Evolutionary conservation across 352 stramenopile genomes (phyloP), one percentile per base, ranked within the genome.

Genomic region (Globisporangium viniferum): DNA sequence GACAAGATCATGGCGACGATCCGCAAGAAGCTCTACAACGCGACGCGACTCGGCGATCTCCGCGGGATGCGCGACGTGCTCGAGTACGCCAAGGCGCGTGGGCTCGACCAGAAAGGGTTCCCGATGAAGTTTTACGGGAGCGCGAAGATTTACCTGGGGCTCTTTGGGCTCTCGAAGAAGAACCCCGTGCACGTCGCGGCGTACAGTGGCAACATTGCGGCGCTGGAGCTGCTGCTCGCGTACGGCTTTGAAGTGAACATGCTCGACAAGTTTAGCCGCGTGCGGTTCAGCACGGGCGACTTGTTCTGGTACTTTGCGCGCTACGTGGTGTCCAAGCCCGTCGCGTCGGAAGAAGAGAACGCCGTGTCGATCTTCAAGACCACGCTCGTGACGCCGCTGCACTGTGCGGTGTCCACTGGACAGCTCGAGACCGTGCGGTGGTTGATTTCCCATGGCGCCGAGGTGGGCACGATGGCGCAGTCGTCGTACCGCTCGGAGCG

Each of bases 241-340:
- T 70, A 77, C 15, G 86, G 86, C 3, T 94, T 95, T 58, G 73
- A 82, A 7, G 53, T 92, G 24, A 85, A 81, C 5, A 71, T 80
- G 2, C 74, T 92, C 61, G 88, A 95, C 73, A 95, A 95, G 62
- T 89, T 94, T 59, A 81, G 67, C 20, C 85, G 87, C 36, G 84
- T 95, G 59, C 84, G 87, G 5, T 90, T 95, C 62, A 89, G 74
- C 29, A 95, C 87, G 9, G 87, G 87, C 20, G 85, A 95, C 62
- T 63, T 95, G 44, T 95, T 94, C 49, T 91, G 80, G 82, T 93
- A 91, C 56, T 88, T 93, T 56, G 83, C 84, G 39, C 79, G 81
- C 15, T 89, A 86, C 48, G 88, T 95, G 41, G 79, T 95, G n/a
- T 64, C 72, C 3, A 79, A 78, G 3, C 83, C 82, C 2, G 71